Evolutionary conservation across 345 rosid genomes (phyloP), one percentile per base, ranked within the genome.

Genomic region (Lagerstroemia speciosa): DNA sequence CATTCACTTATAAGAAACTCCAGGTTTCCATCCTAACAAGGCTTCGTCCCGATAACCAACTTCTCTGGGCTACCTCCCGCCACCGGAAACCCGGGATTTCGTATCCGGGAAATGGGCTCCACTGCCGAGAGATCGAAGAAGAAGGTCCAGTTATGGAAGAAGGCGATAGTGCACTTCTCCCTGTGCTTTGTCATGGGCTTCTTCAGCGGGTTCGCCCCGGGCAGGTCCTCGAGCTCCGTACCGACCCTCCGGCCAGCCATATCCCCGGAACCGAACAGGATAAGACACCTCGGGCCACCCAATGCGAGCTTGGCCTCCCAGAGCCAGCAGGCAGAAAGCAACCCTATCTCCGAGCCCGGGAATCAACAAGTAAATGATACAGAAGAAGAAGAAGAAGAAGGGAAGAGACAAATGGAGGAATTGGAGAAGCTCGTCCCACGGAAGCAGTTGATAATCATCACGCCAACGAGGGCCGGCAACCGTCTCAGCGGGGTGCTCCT

Each of bases 61-160:
- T 36, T 36, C 38, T 4, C 8, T 36, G 38, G 38, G 38, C 38
- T 36, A 9, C 7, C 38, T 36, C 38, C 38, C 38, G 7, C 38
- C 38, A 36, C 38, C 12, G 63, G 14, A 58, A 58, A 27, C 63
- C 29, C 63, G 33, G 63, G 63, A 41, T 41, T 58, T 15, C 14
- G 10, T 53, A n/a, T n/a, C 60, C 14, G 34, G 43, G 38, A 43
- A 41, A 67, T 43, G 71, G 70, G 45, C 24, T 81, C 89, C 27
- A n/a, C 78, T n/a, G n/a, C n/a, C n/a, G 97, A 92, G 69, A 83
- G 93, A 81, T 82, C 98, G 67, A 93, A 84, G 84, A 93, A 87
- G 86, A 92, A 78, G 75, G 76, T 75, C 65, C 98, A 77, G 68
- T 27, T 87, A 78, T 93, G 97, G 98, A 89, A 87, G 78, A 90